Evolutionary conservation across 139 green algal species (phyloP), one percentile per base, ranked within the genome.

Genomic region (Closterium sp.): DNA sequence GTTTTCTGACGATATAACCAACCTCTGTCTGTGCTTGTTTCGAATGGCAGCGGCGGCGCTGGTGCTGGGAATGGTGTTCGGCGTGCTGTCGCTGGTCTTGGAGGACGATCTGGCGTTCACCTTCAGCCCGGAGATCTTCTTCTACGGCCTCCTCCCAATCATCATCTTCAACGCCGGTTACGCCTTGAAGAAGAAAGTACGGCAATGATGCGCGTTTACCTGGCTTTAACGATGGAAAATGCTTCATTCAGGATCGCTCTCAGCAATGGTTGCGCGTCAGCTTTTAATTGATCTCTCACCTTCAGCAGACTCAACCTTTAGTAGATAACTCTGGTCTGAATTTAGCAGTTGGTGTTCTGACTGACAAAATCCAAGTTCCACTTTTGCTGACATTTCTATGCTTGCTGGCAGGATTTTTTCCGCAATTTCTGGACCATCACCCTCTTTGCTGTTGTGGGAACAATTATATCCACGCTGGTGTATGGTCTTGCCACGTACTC

Each of bases 111-210:
- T 88, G 21, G 28, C 31, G 0, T 34, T 94, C 38, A 73, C 38
- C 21, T 94, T 96, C 70, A 92, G 95, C 27, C 93, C 90, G 19
- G 86, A 95, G 24, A 95, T 97, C 86, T 98, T 98, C 95, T 97
- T 98, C 91, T 95, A 97, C 88, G 91, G 97, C 13, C 91, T 98
- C 10, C 95, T 98, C 30, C 97, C 97, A 7, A 95, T 95, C 88
- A 98, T 98, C 92, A 98, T 98, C 91, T 98, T 97, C 95, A 96
- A 97, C 19, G 96, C 96, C 9, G 97, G 95, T n/a, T 97, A 95
- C 85, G 96, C 95, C 86, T 96, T 98, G 45, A 93, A 96, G 70
- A 94, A 94, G 0, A 95, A 94, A 92, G 91, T 94, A 28, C 13
- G 32, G 27, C 62, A 38, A 29, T 27, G 13, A 31, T 13, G 84